Percentiles rank a stretch among this genome's conserved stretches.
These are phyloP conservation scores for Colletotrichum higginsianum DNA, from an alignment of 2,329 filamentous ascomycete genomes.

Conservation along the genomic window DNA sequence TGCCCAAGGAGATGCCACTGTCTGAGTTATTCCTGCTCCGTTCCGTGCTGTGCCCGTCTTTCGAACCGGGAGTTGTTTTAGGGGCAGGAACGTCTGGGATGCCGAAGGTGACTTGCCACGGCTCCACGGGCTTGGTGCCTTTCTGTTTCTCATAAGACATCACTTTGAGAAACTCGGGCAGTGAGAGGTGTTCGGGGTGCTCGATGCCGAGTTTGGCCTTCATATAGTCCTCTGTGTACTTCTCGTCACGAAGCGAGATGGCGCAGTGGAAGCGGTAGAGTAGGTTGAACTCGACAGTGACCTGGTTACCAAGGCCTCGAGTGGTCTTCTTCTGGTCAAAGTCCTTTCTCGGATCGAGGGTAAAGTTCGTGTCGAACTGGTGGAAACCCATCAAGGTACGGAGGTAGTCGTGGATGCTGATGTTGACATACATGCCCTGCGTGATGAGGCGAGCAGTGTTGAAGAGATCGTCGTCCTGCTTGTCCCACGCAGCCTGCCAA, in stretches of 20 bases:
- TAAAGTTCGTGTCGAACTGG: constrained; percentile 48
- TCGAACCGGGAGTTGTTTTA: not conserved
- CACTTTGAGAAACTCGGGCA: not conserved
- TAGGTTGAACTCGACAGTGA: constrained; percentile 67
- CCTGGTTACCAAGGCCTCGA: constrained; percentile 64
- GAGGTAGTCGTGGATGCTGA: constrained; percentile 67
- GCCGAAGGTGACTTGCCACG: not conserved
- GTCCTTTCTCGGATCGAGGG: constrained; percentile 49
- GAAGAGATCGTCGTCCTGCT: constrained; percentile 84
- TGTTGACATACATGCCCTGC: constrained; percentile 67
- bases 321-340: constrained; percentile 48
- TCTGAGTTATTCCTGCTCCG: not conserved
- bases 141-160: not conserved
- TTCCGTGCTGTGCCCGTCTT: not conserved
- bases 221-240: constrained; percentile 29
- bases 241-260: constrained; percentile 59
- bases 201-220: not conserved
- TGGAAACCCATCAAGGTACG: constrained; percentile 64
- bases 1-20: not conserved
- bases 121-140: not conserved
- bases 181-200: not conserved
- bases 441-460: constrained; percentile 77
- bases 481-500: constrained; percentile 55
- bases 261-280: constrained; percentile 66
- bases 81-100: not conserved